Conservation (phyloP, 257 asterid species). For the Solanum corneliomulleri region DNA sequence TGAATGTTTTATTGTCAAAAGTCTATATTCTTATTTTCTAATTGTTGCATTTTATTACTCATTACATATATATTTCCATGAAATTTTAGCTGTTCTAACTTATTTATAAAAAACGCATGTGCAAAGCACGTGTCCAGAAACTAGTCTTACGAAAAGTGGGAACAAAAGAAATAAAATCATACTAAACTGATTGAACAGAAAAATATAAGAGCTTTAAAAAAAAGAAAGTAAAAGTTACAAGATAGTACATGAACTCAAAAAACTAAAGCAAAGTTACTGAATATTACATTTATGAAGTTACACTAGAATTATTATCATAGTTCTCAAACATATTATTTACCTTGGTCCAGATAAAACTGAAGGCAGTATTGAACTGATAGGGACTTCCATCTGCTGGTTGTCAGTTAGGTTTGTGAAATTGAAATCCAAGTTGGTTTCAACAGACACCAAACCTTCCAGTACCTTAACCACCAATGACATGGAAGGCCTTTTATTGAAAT, state of each 20-base stretch:
- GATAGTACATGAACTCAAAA: neutral
- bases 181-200: too few relatives aligned
- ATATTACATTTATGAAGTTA: neutral
- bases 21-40: too few relatives aligned
- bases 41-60: too few relatives aligned
- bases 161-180: too few relatives aligned
- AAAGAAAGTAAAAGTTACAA: neutral
- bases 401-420: neutral
- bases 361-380: neutral
- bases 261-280: neutral
- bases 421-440: neutral
- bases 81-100: too few relatives aligned
- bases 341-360: slow-evolving; percentile 5
- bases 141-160: too few relatives aligned
- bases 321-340: neutral
- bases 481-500: neutral
- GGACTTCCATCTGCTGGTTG: neutral
- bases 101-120: too few relatives aligned
- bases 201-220: too few relatives aligned
- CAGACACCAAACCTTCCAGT: slow-evolving; percentile 3
- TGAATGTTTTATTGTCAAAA: too few relatives aligned
- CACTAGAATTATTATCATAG: neutral
- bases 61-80: too few relatives aligned
- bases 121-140: too few relatives aligned
- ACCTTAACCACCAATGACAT: slow-evolving; percentile 11